phyloP scores from a whole-genome alignment of 805 yeast species.

The Candida arabinofermentans region DNA sequence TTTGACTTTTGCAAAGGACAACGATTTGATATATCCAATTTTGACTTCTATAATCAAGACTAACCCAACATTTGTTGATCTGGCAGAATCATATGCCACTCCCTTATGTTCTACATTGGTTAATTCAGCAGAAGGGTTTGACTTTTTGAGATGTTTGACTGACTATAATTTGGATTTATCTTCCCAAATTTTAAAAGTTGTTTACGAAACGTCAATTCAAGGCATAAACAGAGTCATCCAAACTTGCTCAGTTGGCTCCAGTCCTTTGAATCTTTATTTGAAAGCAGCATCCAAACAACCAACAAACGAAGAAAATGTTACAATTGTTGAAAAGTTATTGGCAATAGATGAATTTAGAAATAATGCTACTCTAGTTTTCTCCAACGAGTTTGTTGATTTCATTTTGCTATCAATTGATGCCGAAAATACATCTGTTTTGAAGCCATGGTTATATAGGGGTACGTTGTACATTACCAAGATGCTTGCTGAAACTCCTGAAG shows the following conservation, averaged over 20 bases:
- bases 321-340: conserved; percentile 12
- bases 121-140: conserved; percentile 4
- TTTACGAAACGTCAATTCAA: conserved; percentile 3
- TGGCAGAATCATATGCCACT: neutral
- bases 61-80: neutral
- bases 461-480: conserved; percentile 59
- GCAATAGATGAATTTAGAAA: conserved; percentile 28
- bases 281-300: conserved; percentile 8
- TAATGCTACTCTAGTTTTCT: conserved; percentile 28
- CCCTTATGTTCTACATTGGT: neutral
- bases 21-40: neutral
- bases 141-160: conserved; percentile 3
- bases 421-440: conserved; percentile 26
- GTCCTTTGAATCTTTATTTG: conserved; percentile 10
- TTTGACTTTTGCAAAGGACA: neutral
- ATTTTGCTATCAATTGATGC: conserved; percentile 3
- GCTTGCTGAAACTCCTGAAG: conserved; percentile 45
- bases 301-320: neutral
- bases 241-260: neutral
- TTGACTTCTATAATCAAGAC: neutral
- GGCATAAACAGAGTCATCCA: conserved; percentile 8
- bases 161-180: neutral
- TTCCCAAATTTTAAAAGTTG: neutral
- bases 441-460: conserved; percentile 55
- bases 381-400: conserved; percentile 22